Conservation (phyloP, 805 yeast genomes). For the Lipomyces oligophaga region DNA sequence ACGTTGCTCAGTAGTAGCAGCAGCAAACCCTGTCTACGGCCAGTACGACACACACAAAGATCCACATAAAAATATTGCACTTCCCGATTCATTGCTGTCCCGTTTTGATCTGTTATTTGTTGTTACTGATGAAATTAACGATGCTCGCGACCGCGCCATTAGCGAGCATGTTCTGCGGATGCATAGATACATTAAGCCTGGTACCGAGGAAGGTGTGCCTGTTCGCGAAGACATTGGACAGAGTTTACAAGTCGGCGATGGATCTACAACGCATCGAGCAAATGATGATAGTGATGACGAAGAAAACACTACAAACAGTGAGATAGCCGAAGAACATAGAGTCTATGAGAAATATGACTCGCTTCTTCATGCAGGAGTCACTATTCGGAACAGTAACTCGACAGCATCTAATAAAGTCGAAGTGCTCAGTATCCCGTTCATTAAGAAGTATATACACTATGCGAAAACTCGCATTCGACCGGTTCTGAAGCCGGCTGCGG, state of each 20-base stretch:
- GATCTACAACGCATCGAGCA: constrained; percentile 46
- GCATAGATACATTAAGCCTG: constrained; percentile 85
- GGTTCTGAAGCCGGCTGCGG: constrained; percentile 68
- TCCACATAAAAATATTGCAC: constrained; percentile 93
- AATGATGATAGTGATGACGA: constrained; percentile 50
- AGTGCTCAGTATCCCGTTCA: constrained; percentile 72
- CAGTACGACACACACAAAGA: constrained; percentile 94
- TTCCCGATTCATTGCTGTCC: constrained; percentile 92
- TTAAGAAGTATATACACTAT: constrained; percentile 88
- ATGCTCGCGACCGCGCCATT: constrained; percentile 74
- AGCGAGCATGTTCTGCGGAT: constrained; percentile 93
- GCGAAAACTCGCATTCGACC: constrained; percentile 88
- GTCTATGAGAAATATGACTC: constrained; percentile 85
- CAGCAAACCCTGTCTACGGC: constrained; percentile 96
- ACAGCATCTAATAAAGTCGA: constrained; percentile 43
- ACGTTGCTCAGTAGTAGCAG: constrained; percentile 93
- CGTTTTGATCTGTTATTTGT: constrained; percentile 95
- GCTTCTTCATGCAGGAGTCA: constrained; percentile 75
- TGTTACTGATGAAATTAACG: constrained; percentile 91
- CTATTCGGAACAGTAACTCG: constrained; percentile 36
- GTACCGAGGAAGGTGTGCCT: constrained; percentile 89
- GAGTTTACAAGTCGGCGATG: constrained; percentile 76
- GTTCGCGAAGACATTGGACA: constrained; percentile 66
- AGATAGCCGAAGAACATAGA: constrained; percentile 34
- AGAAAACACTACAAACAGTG: constrained; percentile 49